phyloP scores from a whole-genome alignment of 768 basidiomycete genomes.

The Collybia sordida region DNA sequence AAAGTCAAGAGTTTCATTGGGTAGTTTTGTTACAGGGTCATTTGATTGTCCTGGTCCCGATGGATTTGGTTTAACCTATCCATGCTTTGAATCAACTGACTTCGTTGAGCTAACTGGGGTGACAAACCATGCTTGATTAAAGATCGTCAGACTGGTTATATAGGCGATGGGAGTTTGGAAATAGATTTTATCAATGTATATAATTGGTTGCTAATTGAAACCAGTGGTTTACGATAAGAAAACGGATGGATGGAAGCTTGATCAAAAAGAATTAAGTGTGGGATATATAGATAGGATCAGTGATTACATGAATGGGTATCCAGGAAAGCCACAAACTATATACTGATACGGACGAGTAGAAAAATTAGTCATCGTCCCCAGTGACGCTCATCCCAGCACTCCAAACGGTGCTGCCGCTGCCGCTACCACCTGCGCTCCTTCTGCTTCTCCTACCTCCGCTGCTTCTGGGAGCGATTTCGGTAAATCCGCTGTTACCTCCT shows the following conservation, averaged over 20 bases:
- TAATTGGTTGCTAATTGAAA: not conserved
- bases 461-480: conserved; percentile 62
- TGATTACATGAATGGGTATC: conserved; percentile 1
- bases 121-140: conserved; percentile 6
- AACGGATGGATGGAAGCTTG: too few species aligned
- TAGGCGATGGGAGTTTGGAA: too few species aligned
- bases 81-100: not conserved
- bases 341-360: too few species aligned
- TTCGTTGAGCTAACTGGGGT: not conserved
- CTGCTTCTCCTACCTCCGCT: conserved; percentile 58
- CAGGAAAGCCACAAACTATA: not conserved
- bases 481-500: conserved; percentile 74
- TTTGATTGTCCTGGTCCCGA: conserved; percentile 11
- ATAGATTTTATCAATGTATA: too few species aligned
- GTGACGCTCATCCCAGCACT: conserved; percentile 79
- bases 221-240: too few species aligned
- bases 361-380: conserved; percentile 38
- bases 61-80: conserved; percentile 4
- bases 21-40: conserved; percentile 20
- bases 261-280: not conserved
- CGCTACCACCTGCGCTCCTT: conserved; percentile 62
- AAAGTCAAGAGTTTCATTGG: conserved; percentile 47
- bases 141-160: not conserved
- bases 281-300: not conserved
- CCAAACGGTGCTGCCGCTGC: conserved; percentile 80